A percentile compares a stretch with the other conserved stretches of the same genome.
Evolutionary conservation across 768 basidiomycete genomes (phyloP).

Genomic region (Scleroderma bovista): DNA sequence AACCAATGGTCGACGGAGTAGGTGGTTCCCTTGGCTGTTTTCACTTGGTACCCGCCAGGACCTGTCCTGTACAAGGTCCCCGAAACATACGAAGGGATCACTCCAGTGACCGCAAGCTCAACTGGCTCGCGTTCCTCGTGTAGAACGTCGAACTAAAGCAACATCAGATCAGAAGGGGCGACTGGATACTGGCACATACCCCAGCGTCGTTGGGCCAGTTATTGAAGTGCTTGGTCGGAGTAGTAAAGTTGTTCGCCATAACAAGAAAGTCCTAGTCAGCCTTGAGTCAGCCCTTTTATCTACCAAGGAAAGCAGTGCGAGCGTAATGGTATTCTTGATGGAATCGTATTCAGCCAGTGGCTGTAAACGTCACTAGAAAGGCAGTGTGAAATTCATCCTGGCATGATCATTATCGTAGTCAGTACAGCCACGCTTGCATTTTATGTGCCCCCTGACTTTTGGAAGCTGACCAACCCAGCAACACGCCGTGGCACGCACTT

Average conservation of each 20-base stretch:
- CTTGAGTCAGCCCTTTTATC: background rate
- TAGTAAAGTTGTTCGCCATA: background rate
- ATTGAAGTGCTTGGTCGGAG: conserved; percentile 18
- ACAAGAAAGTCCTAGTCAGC: background rate
- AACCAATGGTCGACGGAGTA: conserved; percentile 35
- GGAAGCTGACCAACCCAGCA: too few relatives aligned
- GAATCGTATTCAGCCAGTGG: too few relatives aligned
- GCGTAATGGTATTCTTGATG: too few relatives aligned
- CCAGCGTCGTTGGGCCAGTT: conserved; percentile 28
- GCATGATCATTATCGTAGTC: too few relatives aligned
- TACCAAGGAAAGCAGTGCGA: too few relatives aligned
- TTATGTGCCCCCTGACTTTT: too few relatives aligned
- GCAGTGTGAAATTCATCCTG: too few relatives aligned
- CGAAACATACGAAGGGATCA: conserved; percentile 31
- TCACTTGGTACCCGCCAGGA: conserved; percentile 30
- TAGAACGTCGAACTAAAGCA: conserved; percentile 21
- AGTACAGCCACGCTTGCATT: too few relatives aligned
- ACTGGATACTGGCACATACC: conserved; percentile 10
- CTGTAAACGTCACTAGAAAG: too few relatives aligned
- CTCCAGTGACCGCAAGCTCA: conserved; percentile 23
- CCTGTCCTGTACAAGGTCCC: conserved; percentile 37
- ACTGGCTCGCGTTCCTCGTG: conserved; percentile 20
- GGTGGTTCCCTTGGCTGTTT: conserved; percentile 12
- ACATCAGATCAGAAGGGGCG: background rate
- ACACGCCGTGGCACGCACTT: too few relatives aligned